Evolutionary conservation across 805 yeast genomes (phyloP), one percentile per base, ranked within the genome.

Genomic region (Lipomyces sp.): DNA sequence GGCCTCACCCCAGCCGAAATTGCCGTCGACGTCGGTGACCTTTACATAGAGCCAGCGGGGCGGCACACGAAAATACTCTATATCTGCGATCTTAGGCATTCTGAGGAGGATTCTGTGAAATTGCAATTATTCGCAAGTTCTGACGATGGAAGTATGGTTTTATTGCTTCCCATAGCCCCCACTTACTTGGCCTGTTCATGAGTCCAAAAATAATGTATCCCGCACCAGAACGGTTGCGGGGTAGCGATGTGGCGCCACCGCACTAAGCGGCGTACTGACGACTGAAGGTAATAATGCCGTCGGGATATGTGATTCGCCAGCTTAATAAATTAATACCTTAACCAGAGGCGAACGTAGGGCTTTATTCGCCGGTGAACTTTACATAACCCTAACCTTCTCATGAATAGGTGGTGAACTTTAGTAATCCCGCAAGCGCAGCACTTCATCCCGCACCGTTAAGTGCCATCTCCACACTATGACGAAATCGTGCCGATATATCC

Each of bases 1-100:
- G 50, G 73, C 75, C 62, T 75, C 77, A 37, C 77, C 77, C 77
- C 77, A 75, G 51, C 77, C 77, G 8, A 69, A 73, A 54, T 67
- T 67, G 53, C 77, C 77, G 10, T 64, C 64, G 34, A 64, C 73
- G 39, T 74, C 71, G 58, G 72, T 75, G 39, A 75, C 75, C 37
- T 74, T 59, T 30, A 75, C 76, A 63, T 73, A 71, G 42, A 75
- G 69, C 77, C 77, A 75, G 48, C 77, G 60, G 2, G 77, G 77
- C 29, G 75, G 77, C 4, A 75, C 76, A 45, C 77, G 70, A 64
- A 74, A 75, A 15, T 74, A 70, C 59, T 75, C 77, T n/a, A 75
- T 74, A 6, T 39, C 35, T 13, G 58, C 55, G 56, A 64, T 60
- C 5, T 29, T 34, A 11, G 66, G 60, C 64, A 64, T 64, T 53